phyloP scores from a whole-genome alignment of 352 stramenopile genomes.

The Aphanomyces euteiches region DNA sequence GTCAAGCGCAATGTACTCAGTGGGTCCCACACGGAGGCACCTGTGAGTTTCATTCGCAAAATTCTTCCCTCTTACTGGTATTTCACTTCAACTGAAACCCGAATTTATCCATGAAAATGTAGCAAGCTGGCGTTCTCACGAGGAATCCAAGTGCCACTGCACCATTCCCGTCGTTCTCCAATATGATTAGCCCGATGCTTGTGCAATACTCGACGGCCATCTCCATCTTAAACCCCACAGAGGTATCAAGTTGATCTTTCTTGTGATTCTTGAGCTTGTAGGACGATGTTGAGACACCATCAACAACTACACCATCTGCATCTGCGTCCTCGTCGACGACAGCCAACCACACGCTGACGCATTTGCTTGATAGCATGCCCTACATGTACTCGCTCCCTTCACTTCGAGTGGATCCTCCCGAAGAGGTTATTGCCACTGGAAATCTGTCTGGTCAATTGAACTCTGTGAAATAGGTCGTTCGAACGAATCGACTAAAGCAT shows the following conservation, averaged over 20 bases:
- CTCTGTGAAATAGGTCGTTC: conserved; percentile 5
- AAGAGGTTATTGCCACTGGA: conserved; percentile 5
- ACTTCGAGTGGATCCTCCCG: conserved; percentile 5
- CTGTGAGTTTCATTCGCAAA: not conserved
- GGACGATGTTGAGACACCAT: not conserved
- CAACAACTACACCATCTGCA: not conserved
- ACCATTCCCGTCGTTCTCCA: conserved; percentile 19
- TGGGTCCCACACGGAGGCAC: conserved; percentile 8
- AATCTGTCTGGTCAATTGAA: not conserved
- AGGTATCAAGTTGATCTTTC: not conserved
- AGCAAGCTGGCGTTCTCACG: no score
- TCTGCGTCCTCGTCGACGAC: not conserved
- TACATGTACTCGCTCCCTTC: conserved; percentile 29
- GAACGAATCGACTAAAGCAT: conserved; percentile 20
- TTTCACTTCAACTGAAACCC: not conserved
- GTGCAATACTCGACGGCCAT: conserved; percentile 28
- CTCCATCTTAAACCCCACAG: conserved; percentile 22
- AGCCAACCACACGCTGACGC: conserved; percentile 19
- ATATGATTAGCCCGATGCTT: conserved; percentile 21
- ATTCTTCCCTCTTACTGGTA: not conserved
- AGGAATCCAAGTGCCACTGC: not conserved
- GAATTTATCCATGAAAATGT: no score
- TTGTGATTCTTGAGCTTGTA: no score
- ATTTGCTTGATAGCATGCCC: conserved; percentile 24
- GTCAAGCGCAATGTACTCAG: conserved; percentile 3